phyloP scores from a whole-genome alignment of 2,329 filamentous ascomycete genomes.

The Phialemoniopsis sp. region DNA sequence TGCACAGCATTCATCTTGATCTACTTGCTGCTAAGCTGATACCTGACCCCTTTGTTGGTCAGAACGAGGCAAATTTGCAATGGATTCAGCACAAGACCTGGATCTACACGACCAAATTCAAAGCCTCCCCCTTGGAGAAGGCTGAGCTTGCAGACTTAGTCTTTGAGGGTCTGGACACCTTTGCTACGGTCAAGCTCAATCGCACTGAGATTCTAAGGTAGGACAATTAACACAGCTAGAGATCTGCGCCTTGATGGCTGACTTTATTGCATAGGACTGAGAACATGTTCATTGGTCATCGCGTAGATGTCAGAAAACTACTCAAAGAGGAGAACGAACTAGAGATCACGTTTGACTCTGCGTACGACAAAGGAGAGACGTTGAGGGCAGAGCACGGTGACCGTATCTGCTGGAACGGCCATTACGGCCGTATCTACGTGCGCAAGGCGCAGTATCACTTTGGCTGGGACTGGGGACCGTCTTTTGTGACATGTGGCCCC shows the following conservation, averaged over 20 bases:
- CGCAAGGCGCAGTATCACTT: constrained; percentile 58
- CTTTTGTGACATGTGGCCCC: constrained; percentile 56
- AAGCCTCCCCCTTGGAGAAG: not conserved
- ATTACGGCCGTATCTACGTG: constrained; percentile 1
- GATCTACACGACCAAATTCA: constrained; percentile 44
- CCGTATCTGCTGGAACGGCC: no score
- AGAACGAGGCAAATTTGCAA: constrained; percentile 54
- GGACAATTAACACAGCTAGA: no score
- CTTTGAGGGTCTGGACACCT: constrained; percentile 63
- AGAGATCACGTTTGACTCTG: constrained; percentile 53
- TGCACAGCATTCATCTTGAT: no score
- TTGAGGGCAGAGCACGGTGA: constrained; percentile 4
- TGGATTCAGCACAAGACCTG: constrained; percentile 61
- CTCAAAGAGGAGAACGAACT: constrained; percentile 37
- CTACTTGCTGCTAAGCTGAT: constrained; percentile 18
- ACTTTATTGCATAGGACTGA: constrained; percentile 45
- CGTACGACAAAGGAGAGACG: constrained; percentile 18
- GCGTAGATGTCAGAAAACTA: constrained; percentile 43
- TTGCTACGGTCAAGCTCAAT: constrained; percentile 54
- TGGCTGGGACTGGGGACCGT: constrained; percentile 36
- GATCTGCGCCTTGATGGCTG: no score
- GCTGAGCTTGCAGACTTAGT: constrained; percentile 38
- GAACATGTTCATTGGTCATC: constrained; percentile 61
- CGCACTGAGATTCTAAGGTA: constrained; percentile 45
- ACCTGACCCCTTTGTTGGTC: constrained; percentile 53